phyloP scores from a whole-genome alignment of 129 eudicot genomes.

The Centrapalus pauciflorus region DNA sequence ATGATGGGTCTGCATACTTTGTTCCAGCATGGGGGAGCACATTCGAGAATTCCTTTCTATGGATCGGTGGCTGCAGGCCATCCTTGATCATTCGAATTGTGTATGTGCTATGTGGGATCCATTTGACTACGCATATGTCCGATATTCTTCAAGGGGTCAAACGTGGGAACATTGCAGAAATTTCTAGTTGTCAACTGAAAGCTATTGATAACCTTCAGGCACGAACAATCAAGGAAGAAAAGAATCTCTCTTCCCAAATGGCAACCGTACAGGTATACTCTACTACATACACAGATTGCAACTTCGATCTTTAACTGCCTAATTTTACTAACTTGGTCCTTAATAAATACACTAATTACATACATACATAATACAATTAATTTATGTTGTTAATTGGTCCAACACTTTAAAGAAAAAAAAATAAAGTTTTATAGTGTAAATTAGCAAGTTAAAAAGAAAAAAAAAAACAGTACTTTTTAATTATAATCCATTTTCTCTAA shows the following conservation, averaged over 20 bases:
- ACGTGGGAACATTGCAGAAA: conserved; percentile 8
- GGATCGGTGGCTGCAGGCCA: too few species aligned
- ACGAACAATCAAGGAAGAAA: conserved; percentile 17
- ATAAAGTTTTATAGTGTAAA: too few species aligned
- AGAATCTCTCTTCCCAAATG: conserved; percentile 7
- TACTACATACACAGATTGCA: neutral
- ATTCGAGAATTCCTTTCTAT: too few species aligned
- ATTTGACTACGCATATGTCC: neutral
- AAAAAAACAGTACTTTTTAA: too few species aligned
- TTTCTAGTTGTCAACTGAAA: neutral
- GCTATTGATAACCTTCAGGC: conserved; percentile 15
- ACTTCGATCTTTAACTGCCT: neutral
- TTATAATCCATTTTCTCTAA: too few species aligned
- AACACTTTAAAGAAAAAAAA: neutral
- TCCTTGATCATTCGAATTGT: neutral
- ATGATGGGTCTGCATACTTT: neutral
- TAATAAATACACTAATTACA: too few species aligned
- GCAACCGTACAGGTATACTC: conserved; percentile 22
- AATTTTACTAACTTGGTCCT: neutral
- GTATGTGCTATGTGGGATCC: neutral
- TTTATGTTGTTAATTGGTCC: neutral
- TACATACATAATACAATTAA: too few species aligned
- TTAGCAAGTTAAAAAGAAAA: too few species aligned
- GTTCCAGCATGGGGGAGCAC: too few species aligned
- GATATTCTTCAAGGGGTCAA: neutral